Evolutionary conservation across 495 filamentous ascomycete genomes (phyloP).

Genomic region (Daldinia grandis): DNA sequence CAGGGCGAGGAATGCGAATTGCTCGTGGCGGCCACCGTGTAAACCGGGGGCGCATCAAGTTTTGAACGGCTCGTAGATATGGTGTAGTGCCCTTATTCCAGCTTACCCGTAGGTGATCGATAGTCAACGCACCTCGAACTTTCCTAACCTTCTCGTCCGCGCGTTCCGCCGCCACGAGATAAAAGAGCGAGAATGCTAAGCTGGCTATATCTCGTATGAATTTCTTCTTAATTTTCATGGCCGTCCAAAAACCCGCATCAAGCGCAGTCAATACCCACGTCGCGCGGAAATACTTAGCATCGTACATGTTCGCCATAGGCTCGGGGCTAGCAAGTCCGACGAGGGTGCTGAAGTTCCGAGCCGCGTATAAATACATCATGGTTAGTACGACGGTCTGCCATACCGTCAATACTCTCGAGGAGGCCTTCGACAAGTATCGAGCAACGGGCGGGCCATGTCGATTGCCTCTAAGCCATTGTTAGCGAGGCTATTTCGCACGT

Average conservation of each 20-base stretch:
- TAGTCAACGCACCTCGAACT: conserved; percentile 81
- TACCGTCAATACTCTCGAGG: conserved; percentile 71
- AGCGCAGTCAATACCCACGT: conserved; percentile 96
- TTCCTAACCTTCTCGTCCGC: conserved; percentile 98
- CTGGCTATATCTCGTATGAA: conserved; percentile 84
- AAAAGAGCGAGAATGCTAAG: conserved; percentile 85
- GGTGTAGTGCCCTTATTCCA: conserved; percentile 95
- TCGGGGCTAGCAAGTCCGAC: conserved; percentile 92
- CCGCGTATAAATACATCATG: conserved; percentile 88
- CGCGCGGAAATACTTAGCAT: conserved; percentile 92
- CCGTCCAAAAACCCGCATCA: conserved; percentile 98
- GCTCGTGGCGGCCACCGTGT: conserved; percentile 80
- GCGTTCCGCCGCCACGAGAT: conserved; percentile 89
- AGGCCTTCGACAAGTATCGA: conserved; percentile 73
- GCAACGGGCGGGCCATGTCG: conserved; percentile 85
- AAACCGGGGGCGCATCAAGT: conserved; percentile 76
- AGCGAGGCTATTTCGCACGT: conserved; percentile 9
- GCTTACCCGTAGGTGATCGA: conserved; percentile 90
- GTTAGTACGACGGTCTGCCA: conserved; percentile 92
- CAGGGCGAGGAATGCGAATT: conserved; percentile 83
- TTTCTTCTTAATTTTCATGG: conserved; percentile 86
- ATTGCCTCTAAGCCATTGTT: conserved; percentile 68
- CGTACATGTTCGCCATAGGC: conserved; percentile 93
- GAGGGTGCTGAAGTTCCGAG: conserved; percentile 91
- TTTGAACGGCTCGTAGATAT: conserved; percentile 75